Evolutionary conservation across 768 basidiomycete genomes (phyloP), one percentile per base, ranked within the genome.

Genomic region (Tephrocybe sp.): DNA sequence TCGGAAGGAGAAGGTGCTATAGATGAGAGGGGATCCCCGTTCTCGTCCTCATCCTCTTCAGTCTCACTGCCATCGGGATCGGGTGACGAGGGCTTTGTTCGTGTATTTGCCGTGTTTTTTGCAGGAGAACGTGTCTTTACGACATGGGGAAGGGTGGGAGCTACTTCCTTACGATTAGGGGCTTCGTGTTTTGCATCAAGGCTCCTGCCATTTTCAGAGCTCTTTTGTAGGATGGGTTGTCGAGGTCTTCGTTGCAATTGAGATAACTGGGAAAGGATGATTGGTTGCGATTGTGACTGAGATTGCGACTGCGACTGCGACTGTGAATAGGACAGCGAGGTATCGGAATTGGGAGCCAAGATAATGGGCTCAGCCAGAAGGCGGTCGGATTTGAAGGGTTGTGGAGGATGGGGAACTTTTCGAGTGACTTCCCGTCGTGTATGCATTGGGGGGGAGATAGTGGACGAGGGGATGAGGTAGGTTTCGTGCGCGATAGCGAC

Each of bases 271-370:
- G 59, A 62, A 4, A 62, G 52, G 12, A 57, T 24, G 18, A 58
- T 55, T 11, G 42, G 51, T 33, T 59, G 60, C 33, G 60, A 64
- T 24, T 63, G 59, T 59, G 65, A 57, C 48, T 71, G 70, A 3
- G 68, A 70, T 32, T 65, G 63, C 17, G 60, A 53, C 28, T 70
- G 69, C 18, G 66, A 63, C 47, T 70, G 61, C 57, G 64, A 57
- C 46, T 72, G 72, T 2, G 70, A 72, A 26, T 65, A 65, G 9
- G 65, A 62, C 28, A 61, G 68, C 1, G 79, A 83, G 1, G 74
- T 72, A 56, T 85, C 81, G 9, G 82, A 81, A 58, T 82, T 78
- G 3, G 81, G 80, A 7, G 73, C 82, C 20, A 84, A 62, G n/a
- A 84, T 70, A 15, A 68, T 71, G 25, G 62, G 70, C 20, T 71